A percentile compares a stretch with the other conserved stretches of the same genome.
These are phyloP conservation scores for Amorphotheca resinae DNA, from an alignment of 495 filamentous ascomycete species.

Conservation along the genomic window DNA sequence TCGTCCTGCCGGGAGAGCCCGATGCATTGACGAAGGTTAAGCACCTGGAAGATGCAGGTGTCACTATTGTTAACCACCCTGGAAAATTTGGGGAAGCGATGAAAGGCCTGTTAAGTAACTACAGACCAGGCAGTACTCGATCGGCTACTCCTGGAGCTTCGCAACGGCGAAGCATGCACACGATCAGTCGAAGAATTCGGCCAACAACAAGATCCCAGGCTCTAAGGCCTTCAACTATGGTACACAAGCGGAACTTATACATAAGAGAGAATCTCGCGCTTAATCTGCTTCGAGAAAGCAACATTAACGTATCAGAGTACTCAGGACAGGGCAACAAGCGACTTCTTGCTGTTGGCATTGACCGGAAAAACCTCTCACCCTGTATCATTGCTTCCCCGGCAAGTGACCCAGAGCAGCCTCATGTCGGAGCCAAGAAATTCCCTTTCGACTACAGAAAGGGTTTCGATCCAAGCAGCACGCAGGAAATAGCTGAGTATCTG, in stretches of 20 bases:
- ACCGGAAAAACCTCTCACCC: conserved; percentile 50
- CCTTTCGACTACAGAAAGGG: conserved; percentile 46
- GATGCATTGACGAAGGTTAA: conserved; percentile 52
- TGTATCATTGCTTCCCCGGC: conserved; percentile 53
- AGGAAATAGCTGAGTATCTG: conserved; percentile 37
- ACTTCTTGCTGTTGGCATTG: conserved; percentile 49
- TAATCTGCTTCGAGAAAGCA: conserved; percentile 42
- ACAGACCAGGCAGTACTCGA: conserved; percentile 12
- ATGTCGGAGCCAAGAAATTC: conserved; percentile 36
- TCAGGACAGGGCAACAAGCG: conserved; percentile 24
- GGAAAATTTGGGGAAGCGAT: conserved; percentile 66
- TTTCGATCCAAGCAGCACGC: conserved; percentile 24
- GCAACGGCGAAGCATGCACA: conserved; percentile 41
- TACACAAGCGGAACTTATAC: conserved; percentile 44
- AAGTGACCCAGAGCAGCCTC: conserved; percentile 21
- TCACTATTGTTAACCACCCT: conserved; percentile 68
- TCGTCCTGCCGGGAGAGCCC: conserved; percentile 54
- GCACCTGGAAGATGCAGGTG: conserved; percentile 56
- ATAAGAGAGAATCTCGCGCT: conserved; percentile 45
- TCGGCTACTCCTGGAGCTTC: conserved; percentile 20
- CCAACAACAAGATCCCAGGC: background rate
- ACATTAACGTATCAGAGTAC: conserved; percentile 34
- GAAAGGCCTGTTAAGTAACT: conserved; percentile 38
- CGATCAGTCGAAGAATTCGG: conserved; percentile 21
- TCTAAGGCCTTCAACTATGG: background rate